Conservation (phyloP, 305 asterid species). For the Fraxinus greggii region DNA sequence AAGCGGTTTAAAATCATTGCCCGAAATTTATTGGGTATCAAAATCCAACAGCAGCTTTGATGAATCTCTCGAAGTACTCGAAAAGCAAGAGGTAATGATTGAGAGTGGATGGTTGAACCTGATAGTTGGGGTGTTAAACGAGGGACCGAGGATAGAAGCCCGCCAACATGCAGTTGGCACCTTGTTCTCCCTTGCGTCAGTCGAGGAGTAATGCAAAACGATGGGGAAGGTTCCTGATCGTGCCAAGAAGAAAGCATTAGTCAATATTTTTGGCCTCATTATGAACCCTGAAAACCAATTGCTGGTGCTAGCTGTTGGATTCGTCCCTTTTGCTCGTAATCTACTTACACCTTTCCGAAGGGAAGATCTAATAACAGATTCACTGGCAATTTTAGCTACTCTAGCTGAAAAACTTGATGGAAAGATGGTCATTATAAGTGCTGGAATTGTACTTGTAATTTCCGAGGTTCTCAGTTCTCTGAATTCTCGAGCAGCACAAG, state of each 20-base stretch:
- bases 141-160: constrained; percentile 49
- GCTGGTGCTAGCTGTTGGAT: constrained; percentile 50
- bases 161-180: constrained; percentile 76
- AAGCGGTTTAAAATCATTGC: too few species aligned
- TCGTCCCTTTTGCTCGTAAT: constrained; percentile 47
- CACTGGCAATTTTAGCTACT: constrained; percentile 54
- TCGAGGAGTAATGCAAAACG: constrained; percentile 46
- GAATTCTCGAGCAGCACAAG: constrained; percentile 42
- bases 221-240: constrained; percentile 53
- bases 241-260: constrained; percentile 57
- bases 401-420: constrained; percentile 64
- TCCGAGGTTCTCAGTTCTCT: constrained; percentile 43
- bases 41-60: too few species aligned
- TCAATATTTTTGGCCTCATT: constrained; percentile 53
- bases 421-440: constrained; percentile 46
- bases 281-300: constrained; percentile 56
- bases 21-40: too few species aligned
- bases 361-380: constrained; percentile 53
- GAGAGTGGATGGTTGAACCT: constrained; percentile 45
- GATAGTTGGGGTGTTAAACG: constrained; percentile 42
- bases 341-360: constrained; percentile 37
- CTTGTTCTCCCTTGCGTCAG: constrained; percentile 69
- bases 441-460: constrained; percentile 46
- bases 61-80: constrained; percentile 57
- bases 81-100: constrained; percentile 40